phyloP scores from a whole-genome alignment of 2,329 filamentous ascomycete genomes.

The Eutypa lata region DNA sequence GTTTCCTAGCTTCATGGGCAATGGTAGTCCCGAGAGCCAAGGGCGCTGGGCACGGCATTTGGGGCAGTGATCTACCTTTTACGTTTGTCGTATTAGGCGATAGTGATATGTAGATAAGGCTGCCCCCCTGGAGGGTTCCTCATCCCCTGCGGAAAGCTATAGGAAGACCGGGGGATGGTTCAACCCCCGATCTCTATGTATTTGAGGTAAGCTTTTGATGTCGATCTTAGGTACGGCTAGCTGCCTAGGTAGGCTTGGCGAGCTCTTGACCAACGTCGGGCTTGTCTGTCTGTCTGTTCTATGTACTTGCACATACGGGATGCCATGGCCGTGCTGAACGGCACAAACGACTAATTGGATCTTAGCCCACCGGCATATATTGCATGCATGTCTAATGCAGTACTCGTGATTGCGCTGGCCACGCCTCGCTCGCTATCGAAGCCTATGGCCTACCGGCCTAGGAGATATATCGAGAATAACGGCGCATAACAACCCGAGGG shows the following conservation, averaged over 20 bases:
- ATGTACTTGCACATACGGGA: not conserved
- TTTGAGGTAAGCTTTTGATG: not conserved
- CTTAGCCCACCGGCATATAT: not conserved
- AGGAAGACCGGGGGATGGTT: not conserved
- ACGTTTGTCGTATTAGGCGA: not conserved
- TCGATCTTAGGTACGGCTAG: not conserved
- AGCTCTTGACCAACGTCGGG: not conserved
- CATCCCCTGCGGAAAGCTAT: not conserved
- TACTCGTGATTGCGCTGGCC: not conserved
- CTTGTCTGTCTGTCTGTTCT: not conserved
- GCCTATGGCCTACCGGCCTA: not conserved
- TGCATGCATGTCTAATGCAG: not conserved
- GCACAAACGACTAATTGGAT: not conserved
- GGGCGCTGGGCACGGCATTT: not conserved
- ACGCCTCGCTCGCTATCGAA: not conserved
- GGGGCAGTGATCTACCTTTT: not conserved
- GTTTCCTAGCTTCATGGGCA: not conserved
- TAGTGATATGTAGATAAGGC: not conserved
- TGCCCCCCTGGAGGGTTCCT: not conserved
- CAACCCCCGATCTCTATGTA: not conserved
- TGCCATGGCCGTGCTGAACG: not conserved
- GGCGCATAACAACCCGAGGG: not conserved
- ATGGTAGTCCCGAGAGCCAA: not conserved
- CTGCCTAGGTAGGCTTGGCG: not conserved
- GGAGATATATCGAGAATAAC: not conserved